Conservation (phyloP, 139 green algal species). For the Dunaliella sp. region DNA sequence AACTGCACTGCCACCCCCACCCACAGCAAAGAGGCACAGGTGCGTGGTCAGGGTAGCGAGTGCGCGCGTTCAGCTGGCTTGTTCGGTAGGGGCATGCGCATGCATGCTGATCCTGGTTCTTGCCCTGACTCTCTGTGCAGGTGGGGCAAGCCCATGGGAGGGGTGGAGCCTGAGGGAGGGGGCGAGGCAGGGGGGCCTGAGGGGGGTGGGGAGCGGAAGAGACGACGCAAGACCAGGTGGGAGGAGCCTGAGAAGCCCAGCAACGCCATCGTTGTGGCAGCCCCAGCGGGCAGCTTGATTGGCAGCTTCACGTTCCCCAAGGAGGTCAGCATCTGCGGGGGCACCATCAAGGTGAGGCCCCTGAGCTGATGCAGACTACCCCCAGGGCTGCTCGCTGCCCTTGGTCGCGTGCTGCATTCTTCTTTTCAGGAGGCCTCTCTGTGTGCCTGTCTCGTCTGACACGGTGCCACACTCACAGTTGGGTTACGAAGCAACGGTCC, state of each 20-base stretch:
- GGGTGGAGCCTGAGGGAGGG: conserved; percentile 1
- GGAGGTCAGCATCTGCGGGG: conserved; percentile 43
- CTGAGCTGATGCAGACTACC: too few species aligned
- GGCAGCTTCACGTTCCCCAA: conserved; percentile 43
- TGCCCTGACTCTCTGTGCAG: conserved; percentile 13
- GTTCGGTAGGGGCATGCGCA: not conserved
- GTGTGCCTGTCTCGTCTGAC: not conserved
- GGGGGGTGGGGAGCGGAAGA: conserved; percentile 27
- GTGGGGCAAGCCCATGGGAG: conserved; percentile 35
- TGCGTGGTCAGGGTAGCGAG: too few species aligned
- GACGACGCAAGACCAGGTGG: conserved; percentile 49
- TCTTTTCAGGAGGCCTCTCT: not conserved
- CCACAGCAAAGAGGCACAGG: not conserved
- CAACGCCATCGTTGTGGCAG: conserved; percentile 7
- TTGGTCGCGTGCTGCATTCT: too few species aligned
- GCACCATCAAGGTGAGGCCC: conserved; percentile 50
- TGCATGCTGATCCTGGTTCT: not conserved
- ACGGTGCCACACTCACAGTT: not conserved
- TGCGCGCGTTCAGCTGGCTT: too few species aligned
- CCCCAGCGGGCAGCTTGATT: conserved; percentile 15
- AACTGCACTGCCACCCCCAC: not conserved
- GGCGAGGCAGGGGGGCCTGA: conserved; percentile 12
- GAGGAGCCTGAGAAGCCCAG: conserved; percentile 34
- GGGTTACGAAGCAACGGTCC: not conserved
- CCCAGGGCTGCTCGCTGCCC: too few species aligned